A percentile compares a stretch with the other conserved stretches of the same genome.
These are phyloP conservation scores for Pilatotrama ljubarskyi DNA, from an alignment of 768 basidiomycete species.

Conservation along the genomic window DNA sequence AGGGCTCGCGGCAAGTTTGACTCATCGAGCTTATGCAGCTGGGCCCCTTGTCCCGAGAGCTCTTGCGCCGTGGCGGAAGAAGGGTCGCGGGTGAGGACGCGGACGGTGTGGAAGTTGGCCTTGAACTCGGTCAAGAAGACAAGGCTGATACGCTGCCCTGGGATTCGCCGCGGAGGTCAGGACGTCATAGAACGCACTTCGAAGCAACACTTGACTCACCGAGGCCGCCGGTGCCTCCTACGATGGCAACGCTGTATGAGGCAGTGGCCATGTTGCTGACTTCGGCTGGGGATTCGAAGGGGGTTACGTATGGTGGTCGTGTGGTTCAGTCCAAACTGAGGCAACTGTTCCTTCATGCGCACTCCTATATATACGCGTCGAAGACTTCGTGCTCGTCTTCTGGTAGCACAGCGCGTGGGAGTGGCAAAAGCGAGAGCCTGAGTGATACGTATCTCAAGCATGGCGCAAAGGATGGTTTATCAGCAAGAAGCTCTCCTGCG, in stretches of 20 bases:
- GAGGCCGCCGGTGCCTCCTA: conserved; percentile 14
- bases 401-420: too few species aligned
- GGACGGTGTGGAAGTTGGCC: conserved; percentile 20
- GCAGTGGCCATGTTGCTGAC: not conserved
- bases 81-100: conserved; percentile 21
- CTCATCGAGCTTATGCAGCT: conserved; percentile 17
- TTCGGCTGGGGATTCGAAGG: not conserved
- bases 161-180: not conserved
- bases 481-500: too few species aligned
- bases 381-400: too few species aligned
- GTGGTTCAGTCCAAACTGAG: not conserved
- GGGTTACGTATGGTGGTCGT: not conserved
- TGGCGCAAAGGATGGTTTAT: too few species aligned
- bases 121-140: conserved; percentile 19
- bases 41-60: conserved; percentile 17
- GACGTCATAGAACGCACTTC: not conserved
- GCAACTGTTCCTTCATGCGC: too few species aligned
- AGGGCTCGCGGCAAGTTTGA: conserved; percentile 5
- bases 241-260: not conserved
- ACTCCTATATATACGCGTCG: too few species aligned
- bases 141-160: conserved; percentile 16
- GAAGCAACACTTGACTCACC: not conserved
- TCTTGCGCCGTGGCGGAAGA: conserved; percentile 6
- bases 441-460: too few species aligned
- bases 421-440: too few species aligned